Evolutionary conservation across 495 filamentous ascomycete species (phyloP).

Genomic region (Opeltia flavorubescens): DNA sequence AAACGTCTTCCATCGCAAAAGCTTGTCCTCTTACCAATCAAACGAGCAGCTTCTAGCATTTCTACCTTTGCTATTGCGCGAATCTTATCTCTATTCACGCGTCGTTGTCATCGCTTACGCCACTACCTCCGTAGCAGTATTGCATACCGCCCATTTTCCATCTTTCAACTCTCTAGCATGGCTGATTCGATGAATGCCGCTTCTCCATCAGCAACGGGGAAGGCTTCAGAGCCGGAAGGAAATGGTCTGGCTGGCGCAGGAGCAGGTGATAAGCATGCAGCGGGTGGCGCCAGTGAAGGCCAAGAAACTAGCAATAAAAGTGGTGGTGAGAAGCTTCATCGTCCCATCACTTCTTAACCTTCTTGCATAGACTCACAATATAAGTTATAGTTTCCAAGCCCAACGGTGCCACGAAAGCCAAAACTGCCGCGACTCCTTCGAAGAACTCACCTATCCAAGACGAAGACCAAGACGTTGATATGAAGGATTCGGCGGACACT

Average conservation of each 20-base stretch:
- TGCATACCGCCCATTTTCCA: neutral
- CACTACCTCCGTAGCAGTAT: neutral
- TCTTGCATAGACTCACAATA: neutral
- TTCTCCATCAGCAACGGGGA: neutral
- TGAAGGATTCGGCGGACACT: conserved; percentile 12
- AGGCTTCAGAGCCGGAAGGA: neutral
- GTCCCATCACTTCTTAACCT: neutral
- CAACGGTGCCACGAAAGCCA: neutral
- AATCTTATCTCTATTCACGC: no score
- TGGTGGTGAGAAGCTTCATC: no score
- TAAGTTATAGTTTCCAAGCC: neutral
- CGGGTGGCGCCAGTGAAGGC: neutral
- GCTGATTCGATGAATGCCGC: neutral
- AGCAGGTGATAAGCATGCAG: neutral
- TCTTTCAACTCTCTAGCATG: neutral
- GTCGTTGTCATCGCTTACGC: neutral
- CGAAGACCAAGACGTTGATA: conserved; percentile 20
- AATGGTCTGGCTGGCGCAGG: neutral
- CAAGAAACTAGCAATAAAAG: neutral
- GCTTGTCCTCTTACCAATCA: no score
- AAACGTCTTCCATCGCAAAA: neutral
- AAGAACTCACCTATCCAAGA: neutral
- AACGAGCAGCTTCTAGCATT: no score
- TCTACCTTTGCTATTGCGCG: no score
- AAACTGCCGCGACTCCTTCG: no score